phyloP scores from a whole-genome alignment of 2,329 filamentous ascomycete genomes.

The Ophiocordyceps unilateralis region DNA sequence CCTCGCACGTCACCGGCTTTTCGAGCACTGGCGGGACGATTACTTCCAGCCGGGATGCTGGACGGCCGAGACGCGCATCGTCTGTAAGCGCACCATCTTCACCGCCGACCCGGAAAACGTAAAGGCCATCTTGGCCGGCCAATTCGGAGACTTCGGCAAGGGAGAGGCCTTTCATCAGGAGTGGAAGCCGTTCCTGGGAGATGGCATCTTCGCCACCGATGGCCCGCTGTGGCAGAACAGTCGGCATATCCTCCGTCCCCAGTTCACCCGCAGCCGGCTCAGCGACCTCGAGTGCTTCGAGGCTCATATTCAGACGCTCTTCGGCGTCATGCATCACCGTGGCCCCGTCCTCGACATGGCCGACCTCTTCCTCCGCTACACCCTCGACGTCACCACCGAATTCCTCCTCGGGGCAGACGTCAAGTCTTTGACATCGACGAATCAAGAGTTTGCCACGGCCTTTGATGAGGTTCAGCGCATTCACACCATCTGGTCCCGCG shows the following conservation, averaged over 20 bases:
- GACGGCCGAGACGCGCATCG: conserved; percentile 42
- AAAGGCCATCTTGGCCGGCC: conserved; percentile 71
- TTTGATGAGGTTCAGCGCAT: conserved; percentile 65
- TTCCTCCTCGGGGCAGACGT: conserved; percentile 71
- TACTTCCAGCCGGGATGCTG: conserved; percentile 28
- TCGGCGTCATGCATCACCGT: conserved; percentile 49
- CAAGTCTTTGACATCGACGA: conserved; percentile 40
- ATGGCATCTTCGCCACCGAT: conserved; percentile 66
- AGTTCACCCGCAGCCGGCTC: conserved; percentile 73
- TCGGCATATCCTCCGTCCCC: conserved; percentile 66
- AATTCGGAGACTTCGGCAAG: conserved; percentile 73
- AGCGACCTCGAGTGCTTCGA: conserved; percentile 73
- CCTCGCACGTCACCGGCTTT: conserved; percentile 34
- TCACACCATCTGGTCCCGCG: conserved; percentile 48
- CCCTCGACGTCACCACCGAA: conserved; percentile 71
- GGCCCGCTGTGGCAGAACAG: conserved; percentile 62
- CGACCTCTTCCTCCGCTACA: conserved; percentile 69
- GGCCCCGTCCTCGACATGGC: conserved; percentile 49
- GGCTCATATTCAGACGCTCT: conserved; percentile 55
- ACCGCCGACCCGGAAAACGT: conserved; percentile 79
- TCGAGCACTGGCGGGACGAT: conserved; percentile 41
- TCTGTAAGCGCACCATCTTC: conserved; percentile 46
- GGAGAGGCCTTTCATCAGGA: conserved; percentile 57
- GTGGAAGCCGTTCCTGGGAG: conserved; percentile 59
- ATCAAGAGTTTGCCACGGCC: conserved; percentile 57